phyloP scores from a whole-genome alignment of 805 yeast genomes.

The Candida boidinii region DNA sequence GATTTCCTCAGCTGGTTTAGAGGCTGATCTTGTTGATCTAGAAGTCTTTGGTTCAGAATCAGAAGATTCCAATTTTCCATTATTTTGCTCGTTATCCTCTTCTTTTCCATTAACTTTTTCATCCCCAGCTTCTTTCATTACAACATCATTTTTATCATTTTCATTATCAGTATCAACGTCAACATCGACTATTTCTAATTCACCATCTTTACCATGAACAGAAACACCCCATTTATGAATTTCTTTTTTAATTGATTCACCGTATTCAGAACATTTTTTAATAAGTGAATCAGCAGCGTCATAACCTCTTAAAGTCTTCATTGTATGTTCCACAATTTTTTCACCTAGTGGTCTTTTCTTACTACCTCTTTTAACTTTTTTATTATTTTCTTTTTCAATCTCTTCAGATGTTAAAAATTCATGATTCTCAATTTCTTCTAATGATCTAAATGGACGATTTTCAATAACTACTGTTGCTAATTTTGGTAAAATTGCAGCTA shows the following conservation, averaged over 20 bases:
- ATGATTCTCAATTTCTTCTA: slow-evolving; percentile 51
- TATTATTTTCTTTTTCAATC: slow-evolving; percentile 8
- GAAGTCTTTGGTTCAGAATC: too few species aligned
- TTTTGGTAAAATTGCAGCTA: slow-evolving; percentile 60
- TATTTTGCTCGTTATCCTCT: slow-evolving; percentile 16
- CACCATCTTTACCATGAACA: slow-evolving; percentile 54
- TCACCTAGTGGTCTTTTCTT: slow-evolving; percentile 59
- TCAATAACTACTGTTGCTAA: slow-evolving; percentile 57
- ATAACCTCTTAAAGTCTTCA: slow-evolving; percentile 72
- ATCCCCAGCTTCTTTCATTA: slow-evolving; percentile 6
- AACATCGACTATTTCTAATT: slow-evolving; percentile 54
- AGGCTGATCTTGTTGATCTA: too few species aligned
- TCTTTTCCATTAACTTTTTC: slow-evolving; percentile 15
- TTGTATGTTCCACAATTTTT: slow-evolving; percentile 61
- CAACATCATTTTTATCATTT: slow-evolving; percentile 23
- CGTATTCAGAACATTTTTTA: slow-evolving; percentile 71
- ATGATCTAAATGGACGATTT: slow-evolving; percentile 58
- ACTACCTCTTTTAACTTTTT: slow-evolving; percentile 26
- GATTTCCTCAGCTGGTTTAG: too few species aligned
- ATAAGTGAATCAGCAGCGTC: slow-evolving; percentile 92
- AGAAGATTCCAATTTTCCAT: too few species aligned
- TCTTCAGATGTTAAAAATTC: slow-evolving; percentile 33
- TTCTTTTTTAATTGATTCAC: slow-evolving; percentile 59
- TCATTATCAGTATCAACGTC: slow-evolving; percentile 23
- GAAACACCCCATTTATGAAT: slow-evolving; percentile 87